Evolutionary conservation across 176 grass and related monocot genomes (phyloP).

Genomic region (Musa schizocarpa): DNA sequence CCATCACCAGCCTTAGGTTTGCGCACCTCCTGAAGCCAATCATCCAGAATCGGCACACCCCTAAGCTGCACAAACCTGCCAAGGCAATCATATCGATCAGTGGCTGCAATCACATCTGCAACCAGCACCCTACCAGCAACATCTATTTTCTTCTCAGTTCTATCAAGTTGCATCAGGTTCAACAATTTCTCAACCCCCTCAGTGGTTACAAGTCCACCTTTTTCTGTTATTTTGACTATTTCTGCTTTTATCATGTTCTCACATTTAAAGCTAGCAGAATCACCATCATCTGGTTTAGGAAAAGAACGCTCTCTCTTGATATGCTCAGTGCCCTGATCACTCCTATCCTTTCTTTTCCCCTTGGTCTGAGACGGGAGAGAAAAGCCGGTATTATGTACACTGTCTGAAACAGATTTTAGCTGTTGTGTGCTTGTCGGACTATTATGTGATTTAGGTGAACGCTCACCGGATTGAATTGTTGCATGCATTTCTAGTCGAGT

Average conservation of each 20-base stretch:
- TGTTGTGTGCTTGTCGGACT: slow-evolving; percentile 39
- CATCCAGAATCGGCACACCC: slow-evolving; percentile 71
- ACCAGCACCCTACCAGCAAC: slow-evolving; percentile 47
- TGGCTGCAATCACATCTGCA: slow-evolving; percentile 70
- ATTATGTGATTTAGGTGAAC: slow-evolving; percentile 54
- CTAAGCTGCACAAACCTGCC: slow-evolving; percentile 66
- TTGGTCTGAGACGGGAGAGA: slow-evolving; percentile 19
- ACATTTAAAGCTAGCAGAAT: slow-evolving; percentile 28
- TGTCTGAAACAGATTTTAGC: slow-evolving; percentile 20
- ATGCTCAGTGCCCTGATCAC: slow-evolving; percentile 12
- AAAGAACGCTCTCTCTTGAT: slow-evolving; percentile 8
- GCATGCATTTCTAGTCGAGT: slow-evolving; percentile 74
- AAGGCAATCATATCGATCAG: slow-evolving; percentile 63
- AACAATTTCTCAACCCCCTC: slow-evolving; percentile 84
- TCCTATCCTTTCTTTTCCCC: slow-evolving; percentile 22
- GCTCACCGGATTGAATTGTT: slow-evolving; percentile 54
- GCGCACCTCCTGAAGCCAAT: slow-evolving; percentile 92
- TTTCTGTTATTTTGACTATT: slow-evolving; percentile 32
- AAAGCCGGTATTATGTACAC: slow-evolving; percentile 8
- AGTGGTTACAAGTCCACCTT: slow-evolving; percentile 43
- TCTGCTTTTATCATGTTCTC: slow-evolving; percentile 19
- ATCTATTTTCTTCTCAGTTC: slow-evolving; percentile 63
- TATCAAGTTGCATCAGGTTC: slow-evolving; percentile 67
- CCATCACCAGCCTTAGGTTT: slow-evolving; percentile 59
- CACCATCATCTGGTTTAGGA: slow-evolving; percentile 9